Base-by-base conservation (phyloP, 192 early-diverging fungal species). In the Coemansia sp. region DNA sequence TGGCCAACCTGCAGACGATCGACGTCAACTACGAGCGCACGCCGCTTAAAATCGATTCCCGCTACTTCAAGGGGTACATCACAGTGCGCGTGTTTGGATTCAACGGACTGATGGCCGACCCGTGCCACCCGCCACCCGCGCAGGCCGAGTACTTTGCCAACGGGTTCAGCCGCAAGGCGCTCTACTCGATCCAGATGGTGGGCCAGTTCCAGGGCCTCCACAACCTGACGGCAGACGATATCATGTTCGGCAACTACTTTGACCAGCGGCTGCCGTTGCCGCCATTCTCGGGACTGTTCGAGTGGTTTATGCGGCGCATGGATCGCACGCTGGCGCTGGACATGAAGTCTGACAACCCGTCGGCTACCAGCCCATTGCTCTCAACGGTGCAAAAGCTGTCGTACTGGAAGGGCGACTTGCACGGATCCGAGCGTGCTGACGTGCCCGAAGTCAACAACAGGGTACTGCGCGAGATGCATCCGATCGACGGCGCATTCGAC, bases 281-380 rank as follows among this genome's bases (percentile, higher is more conserved):
- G 59, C 79, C 79, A 17, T 82, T 82, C 59, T 76, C 79, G 39
- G 74, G 79, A 14, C 71, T 82, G 20, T 82, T 76, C 25, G 79
- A 82, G 67, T 82, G 79, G 79, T 82, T 82, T 45, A 82, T 82
- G 79, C 70, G 62, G 70, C 79, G 79, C 54, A 82, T 82, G 79
- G 79, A 82, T 58, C 79, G 79, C 63, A 76, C 79, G 6, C 62
- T 82, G 46, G 74, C 76, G 3, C 68, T 82, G 27, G 71, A 82
- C 62, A 82, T 82, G 74, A 82, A 82, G 64, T 73, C 70, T 0
- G 79, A 82, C 71, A 82, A 70, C 31, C 79, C 79, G 15, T 82
- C 79, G 29, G 79, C 79, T 14, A 67, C 68, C 45, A 82, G 79
- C 61, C 79, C 79, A 38, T 60, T 82, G 39, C 61, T 82, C n/a